phyloP scores from a whole-genome alignment of 2,329 filamentous ascomycete genomes.

The Piedraia hortae region DNA sequence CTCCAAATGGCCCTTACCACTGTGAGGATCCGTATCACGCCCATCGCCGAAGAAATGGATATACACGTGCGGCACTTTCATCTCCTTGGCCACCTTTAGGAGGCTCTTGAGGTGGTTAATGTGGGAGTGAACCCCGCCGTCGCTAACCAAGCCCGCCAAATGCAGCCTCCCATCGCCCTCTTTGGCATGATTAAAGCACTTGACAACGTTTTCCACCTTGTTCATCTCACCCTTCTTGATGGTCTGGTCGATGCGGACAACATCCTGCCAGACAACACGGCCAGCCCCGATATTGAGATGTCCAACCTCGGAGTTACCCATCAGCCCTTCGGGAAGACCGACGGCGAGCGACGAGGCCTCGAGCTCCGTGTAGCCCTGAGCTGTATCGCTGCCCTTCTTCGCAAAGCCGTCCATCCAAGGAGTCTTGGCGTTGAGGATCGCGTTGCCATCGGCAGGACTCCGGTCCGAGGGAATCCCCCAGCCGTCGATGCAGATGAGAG shows the following conservation, averaged over 20 bases:
- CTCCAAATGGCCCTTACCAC: conserved; percentile 63
- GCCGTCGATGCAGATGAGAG: conserved; percentile 88
- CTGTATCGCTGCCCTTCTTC: conserved; percentile 35
- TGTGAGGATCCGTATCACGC: conserved; percentile 93
- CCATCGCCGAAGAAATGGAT: conserved; percentile 99
- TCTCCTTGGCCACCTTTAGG: conserved; percentile 68
- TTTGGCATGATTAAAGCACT: conserved; percentile 53
- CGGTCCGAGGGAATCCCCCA: conserved; percentile 70
- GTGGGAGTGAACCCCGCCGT: conserved; percentile 89
- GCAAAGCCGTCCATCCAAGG: conserved; percentile 80
- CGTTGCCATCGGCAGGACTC: conserved; percentile 72
- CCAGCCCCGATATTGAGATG: conserved; percentile 97
- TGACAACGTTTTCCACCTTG: conserved; percentile 49
- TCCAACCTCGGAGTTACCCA: conserved; percentile 97
- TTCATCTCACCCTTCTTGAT: conserved; percentile 64
- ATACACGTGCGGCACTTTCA: conserved; percentile 68
- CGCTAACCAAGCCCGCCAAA: conserved; percentile 70
- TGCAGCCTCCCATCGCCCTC: conserved; percentile 78
- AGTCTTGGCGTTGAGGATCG: conserved; percentile 77
- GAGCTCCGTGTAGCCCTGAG: conserved; percentile 69
- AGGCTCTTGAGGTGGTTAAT: conserved; percentile 78
- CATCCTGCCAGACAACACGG: conserved; percentile 84
- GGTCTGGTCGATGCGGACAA: conserved; percentile 74
- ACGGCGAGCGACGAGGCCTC: conserved; percentile 91
- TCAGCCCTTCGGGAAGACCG: conserved; percentile 81